These are phyloP conservation scores for Neospermospora avenae DNA, from an alignment of 2,329 filamentous ascomycete genomes.

Conservation along the genomic window DNA sequence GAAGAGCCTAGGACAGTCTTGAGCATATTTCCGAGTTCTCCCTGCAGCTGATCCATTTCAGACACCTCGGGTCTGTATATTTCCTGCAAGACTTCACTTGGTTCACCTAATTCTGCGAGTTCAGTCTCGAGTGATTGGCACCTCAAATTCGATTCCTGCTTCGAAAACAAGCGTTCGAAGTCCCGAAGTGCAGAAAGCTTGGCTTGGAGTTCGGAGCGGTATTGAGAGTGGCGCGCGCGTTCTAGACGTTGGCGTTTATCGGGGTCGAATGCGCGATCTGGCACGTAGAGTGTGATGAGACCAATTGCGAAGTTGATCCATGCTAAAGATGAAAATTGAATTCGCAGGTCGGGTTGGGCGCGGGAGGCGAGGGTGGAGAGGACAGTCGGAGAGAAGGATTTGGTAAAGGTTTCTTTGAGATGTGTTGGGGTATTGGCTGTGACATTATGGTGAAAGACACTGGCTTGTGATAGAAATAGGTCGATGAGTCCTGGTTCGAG, in stretches of 20 bases:
- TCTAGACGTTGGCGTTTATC: slow-evolving; percentile 64
- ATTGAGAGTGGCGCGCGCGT: slow-evolving; percentile 53
- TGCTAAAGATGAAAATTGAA: slow-evolving; percentile 50
- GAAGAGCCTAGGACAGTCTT: slow-evolving; percentile 39
- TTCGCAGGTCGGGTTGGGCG: slow-evolving; percentile 26
- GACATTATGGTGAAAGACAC: not conserved
- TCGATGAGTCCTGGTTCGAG: not conserved
- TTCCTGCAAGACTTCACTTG: slow-evolving; percentile 59
- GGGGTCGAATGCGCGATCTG: slow-evolving; percentile 84
- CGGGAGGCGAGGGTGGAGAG: slow-evolving; percentile 32
- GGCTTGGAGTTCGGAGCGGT: slow-evolving; percentile 51
- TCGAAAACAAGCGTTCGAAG: slow-evolving; percentile 67
- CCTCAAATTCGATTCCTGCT: slow-evolving; percentile 65
- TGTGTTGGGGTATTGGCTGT: not conserved
- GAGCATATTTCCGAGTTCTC: slow-evolving; percentile 76
- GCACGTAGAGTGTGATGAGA: slow-evolving; percentile 76
- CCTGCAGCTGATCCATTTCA: slow-evolving; percentile 69
- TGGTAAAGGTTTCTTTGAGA: slow-evolving; percentile 24
- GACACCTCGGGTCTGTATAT: slow-evolving; percentile 71
- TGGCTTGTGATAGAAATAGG: not conserved
- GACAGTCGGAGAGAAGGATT: slow-evolving; percentile 38
- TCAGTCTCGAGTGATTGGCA: slow-evolving; percentile 61
- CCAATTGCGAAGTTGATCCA: slow-evolving; percentile 76
- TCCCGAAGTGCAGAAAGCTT: slow-evolving; percentile 58
- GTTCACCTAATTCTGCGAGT: slow-evolving; percentile 59